Evolutionary conservation across 768 basidiomycete species (phyloP).

Genomic region (Psilocybe sp.): DNA sequence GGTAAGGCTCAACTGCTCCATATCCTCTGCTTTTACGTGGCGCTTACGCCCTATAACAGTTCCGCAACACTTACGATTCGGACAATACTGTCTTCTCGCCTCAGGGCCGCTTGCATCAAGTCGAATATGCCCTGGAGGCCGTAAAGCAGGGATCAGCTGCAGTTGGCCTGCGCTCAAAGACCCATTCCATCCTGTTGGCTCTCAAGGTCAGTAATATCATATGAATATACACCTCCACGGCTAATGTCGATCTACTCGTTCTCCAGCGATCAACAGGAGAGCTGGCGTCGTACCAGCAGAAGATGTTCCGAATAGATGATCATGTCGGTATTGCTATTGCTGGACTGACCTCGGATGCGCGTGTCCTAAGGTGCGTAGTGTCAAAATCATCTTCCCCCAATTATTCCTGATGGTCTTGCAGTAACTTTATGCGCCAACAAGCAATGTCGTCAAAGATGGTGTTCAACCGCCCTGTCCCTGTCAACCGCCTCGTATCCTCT

Average conservation of each 20-base stretch:
- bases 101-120: slow-evolving; percentile 94
- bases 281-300: slow-evolving; percentile 98
- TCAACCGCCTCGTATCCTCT: slow-evolving; percentile 87
- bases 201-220: slow-evolving; percentile 68
- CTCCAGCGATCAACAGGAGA: slow-evolving; percentile 95
- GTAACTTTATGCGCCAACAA: slow-evolving; percentile 99
- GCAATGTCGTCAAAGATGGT: slow-evolving; percentile 94
- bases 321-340: slow-evolving; percentile 99
- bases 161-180: slow-evolving; percentile 93
- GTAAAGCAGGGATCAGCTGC: slow-evolving; percentile 99
- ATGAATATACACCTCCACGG: slow-evolving; percentile 12
- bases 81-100: slow-evolving; percentile 98
- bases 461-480: slow-evolving; percentile 92
- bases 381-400: background rate
- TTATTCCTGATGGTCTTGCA: slow-evolving; percentile 24
- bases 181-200: slow-evolving; percentile 88
- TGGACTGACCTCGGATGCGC: slow-evolving; percentile 96
- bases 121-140: slow-evolving; percentile 98
- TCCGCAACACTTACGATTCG: slow-evolving; percentile 96
- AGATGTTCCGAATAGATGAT: slow-evolving; percentile 99
- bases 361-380: slow-evolving; percentile 80
- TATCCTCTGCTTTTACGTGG: slow-evolving; percentile 18
- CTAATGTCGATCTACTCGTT: slow-evolving; percentile 1
- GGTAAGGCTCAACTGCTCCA: slow-evolving; percentile 22
- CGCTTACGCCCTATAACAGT: slow-evolving; percentile 41